Conservation (phyloP, 495 filamentous ascomycete species). For the Podospora appendiculata region DNA sequence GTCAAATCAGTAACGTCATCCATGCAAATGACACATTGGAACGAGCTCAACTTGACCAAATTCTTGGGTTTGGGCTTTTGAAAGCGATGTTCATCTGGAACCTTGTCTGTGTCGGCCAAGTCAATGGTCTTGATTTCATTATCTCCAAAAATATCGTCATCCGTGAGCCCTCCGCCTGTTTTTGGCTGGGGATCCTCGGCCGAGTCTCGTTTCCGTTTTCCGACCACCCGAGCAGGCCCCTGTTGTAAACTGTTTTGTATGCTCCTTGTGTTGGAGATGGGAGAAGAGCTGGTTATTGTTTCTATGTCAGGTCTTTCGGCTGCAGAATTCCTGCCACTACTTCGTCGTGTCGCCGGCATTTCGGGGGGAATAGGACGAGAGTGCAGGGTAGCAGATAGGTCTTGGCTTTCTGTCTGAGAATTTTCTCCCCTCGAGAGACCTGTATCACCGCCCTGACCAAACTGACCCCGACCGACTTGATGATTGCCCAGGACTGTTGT, state of each 20-base stretch:
- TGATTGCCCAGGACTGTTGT: neutral
- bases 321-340: neutral
- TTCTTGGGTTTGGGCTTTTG: slow-evolving; percentile 44
- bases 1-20: slow-evolving; percentile 66
- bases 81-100: slow-evolving; percentile 41
- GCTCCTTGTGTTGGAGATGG: neutral
- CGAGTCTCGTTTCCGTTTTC: slow-evolving; percentile 3
- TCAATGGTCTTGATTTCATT: slow-evolving; percentile 31
- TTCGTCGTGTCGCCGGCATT: neutral
- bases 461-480: neutral
- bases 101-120: slow-evolving; percentile 55
- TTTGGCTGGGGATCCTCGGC: neutral
- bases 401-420: no score
- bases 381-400: no score
- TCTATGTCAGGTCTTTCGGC: no score
- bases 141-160: slow-evolving; percentile 23
- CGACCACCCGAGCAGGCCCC: neutral
- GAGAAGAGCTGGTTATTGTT: neutral
- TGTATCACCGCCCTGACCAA: neutral
- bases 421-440: no score
- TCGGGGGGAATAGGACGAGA: no score
- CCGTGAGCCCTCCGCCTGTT: slow-evolving; percentile 4
- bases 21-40: slow-evolving; percentile 83
- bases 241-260: neutral
- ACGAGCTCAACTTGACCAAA: slow-evolving; percentile 43